These are phyloP conservation scores for Rhododendron vialii DNA, from an alignment of 148 eudicot species.

Conservation along the genomic window DNA sequence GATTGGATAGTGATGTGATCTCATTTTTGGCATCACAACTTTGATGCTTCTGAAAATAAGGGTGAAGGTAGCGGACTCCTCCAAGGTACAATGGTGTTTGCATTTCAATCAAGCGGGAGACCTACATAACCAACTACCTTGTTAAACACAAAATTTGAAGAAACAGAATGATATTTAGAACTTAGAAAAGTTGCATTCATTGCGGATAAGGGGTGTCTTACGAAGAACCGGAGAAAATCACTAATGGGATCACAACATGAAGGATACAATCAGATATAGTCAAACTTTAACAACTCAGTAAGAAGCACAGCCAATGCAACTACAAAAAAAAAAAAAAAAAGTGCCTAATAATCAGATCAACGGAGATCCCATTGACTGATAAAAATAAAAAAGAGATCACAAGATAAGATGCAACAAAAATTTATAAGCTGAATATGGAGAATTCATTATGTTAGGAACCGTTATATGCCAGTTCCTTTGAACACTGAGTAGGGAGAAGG, in stretches of 20 bases:
- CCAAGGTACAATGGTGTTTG: constrained; percentile 83
- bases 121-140: constrained; percentile 36
- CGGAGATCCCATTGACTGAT: not conserved
- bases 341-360: not conserved
- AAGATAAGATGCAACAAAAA: no score
- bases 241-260: not conserved
- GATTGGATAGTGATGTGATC: constrained; percentile 18
- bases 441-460: not conserved
- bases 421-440: not conserved
- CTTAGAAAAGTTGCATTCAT: not conserved
- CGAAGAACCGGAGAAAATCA: not conserved
- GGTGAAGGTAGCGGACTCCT: constrained; percentile 70
- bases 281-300: not conserved
- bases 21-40: constrained; percentile 16
- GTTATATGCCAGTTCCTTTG: not conserved
- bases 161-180: not conserved
- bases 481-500: not conserved
- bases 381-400: not conserved
- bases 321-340: not conserved
- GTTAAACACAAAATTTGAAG: constrained; percentile 15
- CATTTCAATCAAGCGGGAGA: constrained; percentile 95
- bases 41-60: constrained; percentile 41
- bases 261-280: not conserved
- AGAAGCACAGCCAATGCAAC: not conserved
- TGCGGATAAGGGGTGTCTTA: not conserved